These are phyloP conservation scores for Cystobasidium ongulense DNA, from an alignment of 768 basidiomycete genomes.

Conservation along the genomic window DNA sequence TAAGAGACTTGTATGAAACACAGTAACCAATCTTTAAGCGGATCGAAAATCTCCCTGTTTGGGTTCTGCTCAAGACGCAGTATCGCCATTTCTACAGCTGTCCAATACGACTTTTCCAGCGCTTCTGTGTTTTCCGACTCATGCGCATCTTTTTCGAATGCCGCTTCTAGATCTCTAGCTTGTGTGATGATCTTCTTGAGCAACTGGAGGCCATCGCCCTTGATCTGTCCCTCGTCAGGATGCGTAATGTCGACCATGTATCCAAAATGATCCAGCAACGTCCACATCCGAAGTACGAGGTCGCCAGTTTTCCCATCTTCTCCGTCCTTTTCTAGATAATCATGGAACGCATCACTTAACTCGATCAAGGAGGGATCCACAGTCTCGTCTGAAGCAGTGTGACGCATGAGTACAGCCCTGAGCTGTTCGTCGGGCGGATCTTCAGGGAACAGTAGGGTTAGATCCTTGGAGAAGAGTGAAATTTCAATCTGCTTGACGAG, in stretches of 20 bases:
- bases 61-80: constrained; percentile 26
- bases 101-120: constrained; percentile 11
- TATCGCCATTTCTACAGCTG: constrained; percentile 12
- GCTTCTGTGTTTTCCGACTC: constrained; percentile 1
- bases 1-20: not conserved
- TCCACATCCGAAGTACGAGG: constrained; percentile 21
- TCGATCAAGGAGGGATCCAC: constrained; percentile 8
- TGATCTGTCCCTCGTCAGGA: constrained; percentile 13
- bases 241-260: constrained; percentile 29
- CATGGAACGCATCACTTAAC: constrained; percentile 19
- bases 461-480: constrained; percentile 18
- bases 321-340: constrained; percentile 9
- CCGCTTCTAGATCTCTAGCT: constrained; percentile 1
- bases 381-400: not conserved
- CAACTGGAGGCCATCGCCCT: constrained; percentile 8
- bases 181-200: constrained; percentile 1
- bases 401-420: constrained; percentile 9
- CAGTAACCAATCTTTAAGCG: constrained; percentile 16
- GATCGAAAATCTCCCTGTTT: constrained; percentile 17
- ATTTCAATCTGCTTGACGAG: constrained; percentile 29
- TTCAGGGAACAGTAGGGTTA: constrained; percentile 3
- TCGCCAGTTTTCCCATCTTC: constrained; percentile 15
- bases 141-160: not conserved
- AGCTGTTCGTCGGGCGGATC: constrained; percentile 15
- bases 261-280: constrained; percentile 30